A percentile compares a stretch with the other conserved stretches of the same genome.
Evolutionary conservation across 2,329 filamentous ascomycete species (phyloP).

Genomic region (Onygena corvina): DNA sequence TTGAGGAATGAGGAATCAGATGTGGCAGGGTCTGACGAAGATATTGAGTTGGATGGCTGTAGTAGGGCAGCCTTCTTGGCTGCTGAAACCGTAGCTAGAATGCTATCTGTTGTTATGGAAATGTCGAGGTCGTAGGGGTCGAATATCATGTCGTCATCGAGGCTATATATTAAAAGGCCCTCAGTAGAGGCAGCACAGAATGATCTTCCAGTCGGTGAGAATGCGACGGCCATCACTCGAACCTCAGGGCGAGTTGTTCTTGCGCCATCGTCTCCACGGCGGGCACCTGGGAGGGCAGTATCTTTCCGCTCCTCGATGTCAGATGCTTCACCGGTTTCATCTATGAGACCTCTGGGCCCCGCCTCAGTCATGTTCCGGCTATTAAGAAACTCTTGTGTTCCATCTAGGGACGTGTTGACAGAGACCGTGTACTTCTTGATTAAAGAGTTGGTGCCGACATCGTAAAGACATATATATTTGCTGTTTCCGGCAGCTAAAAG

Average conservation of each 20-base stretch:
- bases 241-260: slow-evolving; percentile 70
- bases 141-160: slow-evolving; percentile 74
- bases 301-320: slow-evolving; percentile 79
- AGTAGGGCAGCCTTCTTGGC: slow-evolving; percentile 26
- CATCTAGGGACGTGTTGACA: slow-evolving; percentile 86
- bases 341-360: slow-evolving; percentile 70
- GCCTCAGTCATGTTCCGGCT: slow-evolving; percentile 84
- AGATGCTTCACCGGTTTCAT: slow-evolving; percentile 76
- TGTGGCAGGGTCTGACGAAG: slow-evolving; percentile 37
- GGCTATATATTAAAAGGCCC: slow-evolving; percentile 81
- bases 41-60: slow-evolving; percentile 9
- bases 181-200: slow-evolving; percentile 96
- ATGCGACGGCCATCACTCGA: slow-evolving; percentile 69
- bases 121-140: slow-evolving; percentile 95
- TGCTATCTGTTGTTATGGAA: slow-evolving; percentile 78
- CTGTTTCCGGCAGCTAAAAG: slow-evolving; percentile 86
- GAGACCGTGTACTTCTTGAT: slow-evolving; percentile 94
- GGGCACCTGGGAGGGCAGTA: slow-evolving; percentile 67
- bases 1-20: slow-evolving; percentile 63
- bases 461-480: slow-evolving; percentile 97
- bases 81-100: slow-evolving; percentile 56
- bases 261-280: slow-evolving; percentile 71
- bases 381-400: slow-evolving; percentile 94
- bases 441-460: slow-evolving; percentile 80
- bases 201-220: slow-evolving; percentile 74